Evolutionary conservation across 2,329 filamentous ascomycete species (phyloP), one percentile per base, ranked within the genome.

Genomic region (Scytalidium sp.): DNA sequence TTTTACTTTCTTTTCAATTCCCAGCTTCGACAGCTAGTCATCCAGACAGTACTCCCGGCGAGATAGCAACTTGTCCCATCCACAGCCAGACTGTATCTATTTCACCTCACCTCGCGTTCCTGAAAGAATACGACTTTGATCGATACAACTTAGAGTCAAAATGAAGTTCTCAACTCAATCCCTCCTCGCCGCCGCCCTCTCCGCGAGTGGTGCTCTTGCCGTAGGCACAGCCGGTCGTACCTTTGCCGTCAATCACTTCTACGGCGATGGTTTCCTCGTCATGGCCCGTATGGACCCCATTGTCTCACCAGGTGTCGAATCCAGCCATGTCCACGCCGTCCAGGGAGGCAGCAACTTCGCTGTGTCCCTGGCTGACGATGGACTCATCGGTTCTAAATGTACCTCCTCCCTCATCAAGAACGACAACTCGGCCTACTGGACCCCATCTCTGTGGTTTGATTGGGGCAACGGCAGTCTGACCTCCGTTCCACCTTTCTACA

Each of bases 361-460:
- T 79, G 41, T 81, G 56, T 75, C 68, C 47, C 83, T 85, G 63
- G 81, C 76, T 40, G 87, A 83, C 59, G 73, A 80, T 50, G 73
- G 79, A 42, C 75, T 88, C 21, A 53, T 73, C 52, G 64, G 75
- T 49, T 88, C 79, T 23, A 74, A 82, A 53, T 96, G 91, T 71
- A 94, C 90, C 1, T 92, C 89, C 10, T 96, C 90, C 66, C 81
- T 79, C 49, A 87, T 95, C 40, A 83, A 75, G 32, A 77, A 93
- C 70, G 91, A 96, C 70, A 87, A 84, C 71, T 96, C 90, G n/a
- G 84, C 83, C 25, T 96, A 96, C 73, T 96, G 90, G 89, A 82
- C 84, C 46, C 91, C 91, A 1, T 71, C 80, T 2, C 64, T 96
- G 55, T 92, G 93, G 72, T 96, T 96, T 68, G 11, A 86, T 88